Evolutionary conservation across 2,329 filamentous ascomycete species (phyloP).

Genomic region (Phaeosphaeria sp.): DNA sequence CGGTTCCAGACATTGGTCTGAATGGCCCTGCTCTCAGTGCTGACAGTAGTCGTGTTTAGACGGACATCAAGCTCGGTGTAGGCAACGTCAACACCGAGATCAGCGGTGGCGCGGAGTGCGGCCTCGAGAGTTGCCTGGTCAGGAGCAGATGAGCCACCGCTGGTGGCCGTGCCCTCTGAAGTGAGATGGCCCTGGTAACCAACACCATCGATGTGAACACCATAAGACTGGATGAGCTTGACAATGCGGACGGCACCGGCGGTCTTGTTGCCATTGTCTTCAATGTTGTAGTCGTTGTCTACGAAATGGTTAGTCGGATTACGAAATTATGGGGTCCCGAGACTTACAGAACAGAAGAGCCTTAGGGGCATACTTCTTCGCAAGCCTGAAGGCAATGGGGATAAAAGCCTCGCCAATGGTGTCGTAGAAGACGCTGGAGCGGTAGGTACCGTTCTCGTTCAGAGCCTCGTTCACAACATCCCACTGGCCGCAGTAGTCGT

Average conservation of each 20-base stretch:
- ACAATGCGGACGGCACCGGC: conserved; percentile 46
- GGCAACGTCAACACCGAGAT: conserved; percentile 63
- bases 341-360: conserved; percentile 55
- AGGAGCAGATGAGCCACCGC: conserved; percentile 50
- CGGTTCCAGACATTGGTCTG: conserved; percentile 58
- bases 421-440: conserved; percentile 50
- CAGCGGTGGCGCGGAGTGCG: conserved; percentile 60
- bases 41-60: conserved; percentile 55
- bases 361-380: conserved; percentile 47
- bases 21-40: conserved; percentile 47
- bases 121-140: conserved; percentile 54
- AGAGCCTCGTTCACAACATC: conserved; percentile 53
- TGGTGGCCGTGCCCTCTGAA: conserved; percentile 59
- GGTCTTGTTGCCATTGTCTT: conserved; percentile 57
- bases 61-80: conserved; percentile 70
- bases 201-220: conserved; percentile 65
- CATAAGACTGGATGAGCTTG: conserved; percentile 50
- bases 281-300: conserved; percentile 70
- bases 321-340: too few relatives aligned
- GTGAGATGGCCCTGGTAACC: conserved; percentile 67
- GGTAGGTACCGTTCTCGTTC: conserved; percentile 56
- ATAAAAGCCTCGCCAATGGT: conserved; percentile 55
- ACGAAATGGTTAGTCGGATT: neutral
- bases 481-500: conserved; percentile 49
- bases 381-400: conserved; percentile 54